Conservation (phyloP, 768 basidiomycete species). For the Suillus hirtellus region DNA sequence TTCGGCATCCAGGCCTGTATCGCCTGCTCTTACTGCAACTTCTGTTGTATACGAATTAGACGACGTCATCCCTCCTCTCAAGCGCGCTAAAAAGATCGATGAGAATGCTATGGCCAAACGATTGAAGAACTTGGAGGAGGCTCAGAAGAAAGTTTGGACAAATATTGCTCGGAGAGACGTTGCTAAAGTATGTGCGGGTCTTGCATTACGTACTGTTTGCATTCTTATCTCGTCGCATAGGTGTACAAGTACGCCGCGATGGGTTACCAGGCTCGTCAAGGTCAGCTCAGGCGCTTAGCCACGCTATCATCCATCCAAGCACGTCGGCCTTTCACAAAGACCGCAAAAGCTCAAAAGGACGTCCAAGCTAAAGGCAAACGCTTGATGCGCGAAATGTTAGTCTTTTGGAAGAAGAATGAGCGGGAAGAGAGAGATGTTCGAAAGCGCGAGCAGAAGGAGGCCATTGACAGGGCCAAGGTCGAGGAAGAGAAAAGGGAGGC, state of each 20-base stretch:
- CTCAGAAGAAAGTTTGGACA: constrained; percentile 87
- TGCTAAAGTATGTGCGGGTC: constrained; percentile 57
- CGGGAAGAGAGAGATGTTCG: constrained; percentile 92
- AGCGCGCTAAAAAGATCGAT: constrained; percentile 76
- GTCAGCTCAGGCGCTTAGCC: constrained; percentile 75
- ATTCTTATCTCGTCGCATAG: constrained; percentile 37
- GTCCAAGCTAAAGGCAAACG: constrained; percentile 82
- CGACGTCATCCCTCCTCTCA: constrained; percentile 68
- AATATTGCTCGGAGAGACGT: constrained; percentile 85
- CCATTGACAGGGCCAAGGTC: constrained; percentile 79
- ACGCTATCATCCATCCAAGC: constrained; percentile 76
- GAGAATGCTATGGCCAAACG: constrained; percentile 72
- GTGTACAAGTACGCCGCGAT: constrained; percentile 77
- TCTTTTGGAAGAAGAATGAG: constrained; percentile 98
- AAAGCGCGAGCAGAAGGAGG: constrained; percentile 94
- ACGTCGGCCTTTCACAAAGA: constrained; percentile 70
- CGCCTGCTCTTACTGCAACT: constrained; percentile 55
- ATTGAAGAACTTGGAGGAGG: constrained; percentile 75
- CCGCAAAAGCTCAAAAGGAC: constrained; percentile 79
- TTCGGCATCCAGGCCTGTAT: constrained; percentile 65
- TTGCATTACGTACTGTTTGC: neutral
- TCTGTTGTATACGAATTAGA: constrained; percentile 73
- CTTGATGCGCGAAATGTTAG: constrained; percentile 93
- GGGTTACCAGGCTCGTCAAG: constrained; percentile 64
- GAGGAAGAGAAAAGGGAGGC: constrained; percentile 95